Evolutionary conservation across 371 early-diverging fungal species (phyloP).

Genomic region (Apophysomyces trapeziformis): DNA sequence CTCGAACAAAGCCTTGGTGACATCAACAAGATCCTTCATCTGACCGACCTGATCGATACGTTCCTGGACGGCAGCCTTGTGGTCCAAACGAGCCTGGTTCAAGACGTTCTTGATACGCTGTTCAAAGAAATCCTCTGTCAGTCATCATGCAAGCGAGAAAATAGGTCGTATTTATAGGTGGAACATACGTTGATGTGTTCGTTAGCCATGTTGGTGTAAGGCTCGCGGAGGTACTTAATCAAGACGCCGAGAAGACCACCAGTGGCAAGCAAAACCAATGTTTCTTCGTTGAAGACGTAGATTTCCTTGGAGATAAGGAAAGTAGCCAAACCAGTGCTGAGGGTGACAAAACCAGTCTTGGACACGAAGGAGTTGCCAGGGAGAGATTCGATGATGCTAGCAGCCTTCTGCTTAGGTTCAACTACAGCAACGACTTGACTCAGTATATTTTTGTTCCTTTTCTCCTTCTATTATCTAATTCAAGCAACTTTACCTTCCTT

Average conservation of each 20-base stretch:
- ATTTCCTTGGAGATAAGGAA: conserved; percentile 95
- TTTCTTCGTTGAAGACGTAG: conserved; percentile 95
- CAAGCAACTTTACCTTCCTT: conserved; percentile 32
- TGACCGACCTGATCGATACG: conserved; percentile 90
- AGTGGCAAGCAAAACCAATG: conserved; percentile 77
- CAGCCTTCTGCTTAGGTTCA: conserved; percentile 78
- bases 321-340: conserved; percentile 85
- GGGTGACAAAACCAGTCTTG: conserved; percentile 89
- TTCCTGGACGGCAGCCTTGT: conserved; percentile 86
- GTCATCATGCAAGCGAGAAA: too few species aligned
- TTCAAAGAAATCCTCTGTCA: neutral
- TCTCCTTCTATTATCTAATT: conserved; percentile 1
- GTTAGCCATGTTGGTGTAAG: conserved; percentile 85
- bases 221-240: conserved; percentile 81
- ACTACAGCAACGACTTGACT: conserved; percentile 23
- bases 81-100: conserved; percentile 85
- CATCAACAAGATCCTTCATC: conserved; percentile 91
- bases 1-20: conserved; percentile 91
- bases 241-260: conserved; percentile 77
- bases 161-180: too few species aligned
- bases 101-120: conserved; percentile 81
- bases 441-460: neutral
- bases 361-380: conserved; percentile 88
- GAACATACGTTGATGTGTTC: conserved; percentile 70
- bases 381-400: conserved; percentile 87